Percentiles rank a stretch among this genome's conserved stretches.
Conservation (phyloP, 1,284 basidiomycete species). For the Coniophora puteana region DNA sequence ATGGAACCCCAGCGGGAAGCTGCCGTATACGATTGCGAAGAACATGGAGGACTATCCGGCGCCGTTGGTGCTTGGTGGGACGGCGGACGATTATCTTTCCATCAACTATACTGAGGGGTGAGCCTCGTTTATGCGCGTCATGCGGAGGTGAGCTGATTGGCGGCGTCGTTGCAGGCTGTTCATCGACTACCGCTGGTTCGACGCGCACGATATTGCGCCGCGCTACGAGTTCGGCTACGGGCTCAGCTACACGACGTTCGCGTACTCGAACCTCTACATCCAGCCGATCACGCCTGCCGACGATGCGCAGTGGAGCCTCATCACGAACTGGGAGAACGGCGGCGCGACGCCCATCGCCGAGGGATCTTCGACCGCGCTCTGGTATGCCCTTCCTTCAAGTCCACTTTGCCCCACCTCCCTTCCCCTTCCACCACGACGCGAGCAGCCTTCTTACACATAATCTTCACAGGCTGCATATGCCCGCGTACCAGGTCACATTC, state of each 20-base stretch:
- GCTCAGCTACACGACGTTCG: conserved; percentile 79
- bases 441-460: no score
- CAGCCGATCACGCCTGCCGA: conserved; percentile 30
- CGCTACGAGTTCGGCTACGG: conserved; percentile 61
- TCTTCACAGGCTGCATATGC: conserved; percentile 58
- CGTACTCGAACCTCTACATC: conserved; percentile 55
- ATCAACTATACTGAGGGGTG: conserved; percentile 40
- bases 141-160: conserved; percentile 20
- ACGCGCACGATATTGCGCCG: conserved; percentile 44
- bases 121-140: conserved; percentile 6
- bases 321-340: conserved; percentile 55
- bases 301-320: conserved; percentile 33
- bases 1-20: conserved; percentile 50
- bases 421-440: background rate
- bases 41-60: conserved; percentile 28
- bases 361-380: conserved; percentile 25
- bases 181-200: conserved; percentile 60
- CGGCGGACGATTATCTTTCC: conserved; percentile 20
- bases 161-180: conserved; percentile 33
- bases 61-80: conserved; percentile 26
- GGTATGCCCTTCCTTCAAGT: conserved; percentile 17
- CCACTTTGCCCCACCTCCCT: background rate
- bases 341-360: conserved; percentile 31
- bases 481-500: conserved; percentile 57
- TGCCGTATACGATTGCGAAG: conserved; percentile 62